These are phyloP conservation scores for Zalaria sp. DNA, from an alignment of 2,329 filamentous ascomycete species.

Conservation along the genomic window DNA sequence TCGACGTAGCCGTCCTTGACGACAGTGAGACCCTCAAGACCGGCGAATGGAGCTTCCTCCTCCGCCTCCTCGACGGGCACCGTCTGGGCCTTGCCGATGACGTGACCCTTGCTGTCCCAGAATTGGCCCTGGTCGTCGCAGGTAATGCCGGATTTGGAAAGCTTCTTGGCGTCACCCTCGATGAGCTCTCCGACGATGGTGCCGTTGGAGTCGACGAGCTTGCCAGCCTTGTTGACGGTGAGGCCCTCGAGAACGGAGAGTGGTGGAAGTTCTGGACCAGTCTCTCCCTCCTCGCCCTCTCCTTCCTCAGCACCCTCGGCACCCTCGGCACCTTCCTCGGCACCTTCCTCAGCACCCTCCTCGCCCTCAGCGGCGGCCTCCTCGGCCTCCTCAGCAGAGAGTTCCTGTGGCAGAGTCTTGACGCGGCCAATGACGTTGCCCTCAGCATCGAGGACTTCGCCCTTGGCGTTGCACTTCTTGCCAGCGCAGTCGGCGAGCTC, in stretches of 20 bases:
- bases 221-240: slow-evolving; percentile 35
- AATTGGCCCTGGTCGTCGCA: slow-evolving; percentile 34
- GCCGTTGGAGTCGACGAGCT: slow-evolving; percentile 32
- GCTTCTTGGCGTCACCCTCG: slow-evolving; percentile 38
- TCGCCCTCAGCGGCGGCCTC: slow-evolving; percentile 19
- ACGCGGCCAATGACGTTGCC: slow-evolving; percentile 50
- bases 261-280: slow-evolving; percentile 25
- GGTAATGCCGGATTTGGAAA: slow-evolving; percentile 32
- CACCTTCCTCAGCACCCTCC: slow-evolving; percentile 14
- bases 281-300: slow-evolving; percentile 16
- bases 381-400: slow-evolving; percentile 18
- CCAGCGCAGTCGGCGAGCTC: slow-evolving; percentile 48
- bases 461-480: slow-evolving; percentile 50
- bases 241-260: slow-evolving; percentile 36
- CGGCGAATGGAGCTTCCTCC: slow-evolving; percentile 35
- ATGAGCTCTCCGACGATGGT: slow-evolving; percentile 33
- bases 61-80: slow-evolving; percentile 30
- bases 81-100: slow-evolving; percentile 36
- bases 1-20: slow-evolving; percentile 36
- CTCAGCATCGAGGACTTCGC: slow-evolving; percentile 49
- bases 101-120: slow-evolving; percentile 39
- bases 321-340: slow-evolving; percentile 16
- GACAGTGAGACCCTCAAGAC: slow-evolving; percentile 35
- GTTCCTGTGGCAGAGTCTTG: slow-evolving; percentile 32
- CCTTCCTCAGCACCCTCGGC: slow-evolving; percentile 19